Evolutionary conservation across 2,329 filamentous ascomycete genomes (phyloP).

Genomic region (Blastomyces percursus): DNA sequence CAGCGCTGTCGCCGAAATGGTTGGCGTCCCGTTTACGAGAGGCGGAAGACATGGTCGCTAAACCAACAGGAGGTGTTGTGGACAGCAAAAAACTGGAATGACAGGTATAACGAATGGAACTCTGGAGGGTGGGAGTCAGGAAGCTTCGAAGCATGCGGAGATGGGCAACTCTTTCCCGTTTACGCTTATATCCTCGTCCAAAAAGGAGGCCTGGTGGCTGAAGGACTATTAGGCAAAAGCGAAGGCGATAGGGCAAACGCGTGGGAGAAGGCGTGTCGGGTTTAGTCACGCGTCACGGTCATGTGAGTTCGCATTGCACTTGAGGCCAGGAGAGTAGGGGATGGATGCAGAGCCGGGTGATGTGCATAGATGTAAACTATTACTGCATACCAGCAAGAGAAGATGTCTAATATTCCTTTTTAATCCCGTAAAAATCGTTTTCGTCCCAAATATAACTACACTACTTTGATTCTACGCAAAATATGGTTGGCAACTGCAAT

Average conservation of each 20-base stretch:
- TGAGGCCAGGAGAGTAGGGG: no score
- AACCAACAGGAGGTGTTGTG: not conserved
- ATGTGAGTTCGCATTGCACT: not conserved
- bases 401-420: not conserved
- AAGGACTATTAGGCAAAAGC: not conserved
- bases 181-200: not conserved
- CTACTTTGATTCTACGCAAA: not conserved
- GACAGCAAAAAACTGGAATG: not conserved
- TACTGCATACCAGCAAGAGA: not conserved
- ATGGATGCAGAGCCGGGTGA: no score
- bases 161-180: not conserved
- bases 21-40: constrained; percentile 2
- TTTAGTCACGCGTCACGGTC: not conserved
- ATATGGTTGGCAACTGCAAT: not conserved
- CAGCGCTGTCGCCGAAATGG: not conserved
- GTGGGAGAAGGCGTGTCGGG: not conserved
- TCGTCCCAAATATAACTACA: not conserved
- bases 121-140: not conserved
- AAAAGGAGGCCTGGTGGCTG: not conserved
- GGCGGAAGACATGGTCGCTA: not conserved
- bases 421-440: not conserved
- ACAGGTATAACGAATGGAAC: not conserved
- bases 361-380: not conserved
- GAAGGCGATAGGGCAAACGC: not conserved
- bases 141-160: not conserved